Evolutionary conservation across 345 rosid species (phyloP).

Genomic region (Pseudoturritis turrita): DNA sequence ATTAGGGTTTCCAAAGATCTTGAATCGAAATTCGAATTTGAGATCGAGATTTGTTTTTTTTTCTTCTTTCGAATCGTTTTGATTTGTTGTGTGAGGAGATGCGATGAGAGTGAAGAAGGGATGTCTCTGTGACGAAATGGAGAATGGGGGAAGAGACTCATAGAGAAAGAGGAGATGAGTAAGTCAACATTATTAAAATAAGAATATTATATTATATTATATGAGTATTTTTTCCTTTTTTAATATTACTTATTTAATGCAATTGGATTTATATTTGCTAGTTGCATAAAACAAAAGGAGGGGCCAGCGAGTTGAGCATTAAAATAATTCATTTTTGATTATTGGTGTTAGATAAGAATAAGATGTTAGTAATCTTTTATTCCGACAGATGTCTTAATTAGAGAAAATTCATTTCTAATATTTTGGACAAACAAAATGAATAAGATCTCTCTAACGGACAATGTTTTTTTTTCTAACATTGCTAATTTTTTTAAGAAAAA

Average conservation of each 20-base stretch:
- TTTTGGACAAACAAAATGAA: no score
- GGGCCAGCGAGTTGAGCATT: slow-evolving; percentile 6
- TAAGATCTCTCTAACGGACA: no score
- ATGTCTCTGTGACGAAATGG: slow-evolving; percentile 1
- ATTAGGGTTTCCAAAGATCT: background rate
- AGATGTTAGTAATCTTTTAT: background rate
- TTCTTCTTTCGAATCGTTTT: background rate
- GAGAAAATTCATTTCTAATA: no score
- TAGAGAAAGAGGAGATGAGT: background rate
- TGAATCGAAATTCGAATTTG: background rate
- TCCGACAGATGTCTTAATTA: background rate
- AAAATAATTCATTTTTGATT: background rate
- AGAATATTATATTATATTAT: no score
- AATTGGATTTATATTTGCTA: background rate
- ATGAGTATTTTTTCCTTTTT: background rate
- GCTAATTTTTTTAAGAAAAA: no score
- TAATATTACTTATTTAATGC: background rate
- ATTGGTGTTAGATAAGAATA: background rate
- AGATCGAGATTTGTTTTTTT: background rate
- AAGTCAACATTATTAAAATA: slow-evolving; percentile 17
- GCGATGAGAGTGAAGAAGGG: slow-evolving; percentile 6
- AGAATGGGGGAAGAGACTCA: slow-evolving; percentile 8
- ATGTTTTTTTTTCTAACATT: no score
- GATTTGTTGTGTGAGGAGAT: background rate
- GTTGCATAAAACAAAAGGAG: background rate